Evolutionary conservation across 129 eudicot species (phyloP).

Genomic region (Flaveria ramosissima): DNA sequence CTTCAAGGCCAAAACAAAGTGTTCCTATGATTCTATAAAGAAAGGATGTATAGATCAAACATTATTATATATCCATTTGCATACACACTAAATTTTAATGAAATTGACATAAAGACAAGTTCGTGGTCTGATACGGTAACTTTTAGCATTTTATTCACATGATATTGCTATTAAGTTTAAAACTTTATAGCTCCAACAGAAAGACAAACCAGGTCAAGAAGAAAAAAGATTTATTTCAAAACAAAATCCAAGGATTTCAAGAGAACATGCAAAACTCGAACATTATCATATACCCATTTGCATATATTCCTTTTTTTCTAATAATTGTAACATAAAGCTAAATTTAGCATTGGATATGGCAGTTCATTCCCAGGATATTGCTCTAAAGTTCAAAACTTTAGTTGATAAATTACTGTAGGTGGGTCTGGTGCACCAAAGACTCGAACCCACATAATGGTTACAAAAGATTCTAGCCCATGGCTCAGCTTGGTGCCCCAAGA

Average conservation of each 20-base stretch:
- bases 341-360: background rate
- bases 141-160: slow-evolving; percentile 16
- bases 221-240: background rate
- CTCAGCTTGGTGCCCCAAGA: background rate
- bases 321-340: background rate
- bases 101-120: background rate
- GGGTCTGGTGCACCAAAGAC: background rate
- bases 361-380: slow-evolving; percentile 15
- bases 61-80: background rate
- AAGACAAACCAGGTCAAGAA: slow-evolving; percentile 12
- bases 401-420: background rate
- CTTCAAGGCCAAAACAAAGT: background rate
- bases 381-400: slow-evolving; percentile 19
- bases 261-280: background rate
- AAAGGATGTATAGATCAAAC: background rate
- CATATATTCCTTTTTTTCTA: background rate
- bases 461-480: slow-evolving; percentile 13
- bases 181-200: slow-evolving; percentile 11
- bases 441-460: background rate
- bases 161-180: slow-evolving; percentile 15
- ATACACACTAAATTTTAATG: background rate
- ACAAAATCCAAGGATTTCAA: background rate
- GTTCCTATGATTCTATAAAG: background rate
- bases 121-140: background rate
- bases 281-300: background rate